Evolutionary conservation across 306 rosid species (phyloP).

Genomic region (Psophocarpus tetragonolobus): DNA sequence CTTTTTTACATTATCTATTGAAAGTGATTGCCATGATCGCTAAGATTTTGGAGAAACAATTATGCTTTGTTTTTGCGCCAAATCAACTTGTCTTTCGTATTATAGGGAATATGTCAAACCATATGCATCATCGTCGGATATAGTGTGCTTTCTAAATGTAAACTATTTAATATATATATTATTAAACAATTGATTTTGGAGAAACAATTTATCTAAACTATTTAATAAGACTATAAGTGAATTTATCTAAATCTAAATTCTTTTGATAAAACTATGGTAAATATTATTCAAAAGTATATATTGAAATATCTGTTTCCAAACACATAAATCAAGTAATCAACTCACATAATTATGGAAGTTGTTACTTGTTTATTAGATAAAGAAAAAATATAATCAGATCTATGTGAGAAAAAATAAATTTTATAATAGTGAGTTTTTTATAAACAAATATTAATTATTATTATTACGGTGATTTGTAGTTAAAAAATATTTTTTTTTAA

Average conservation of each 20-base stretch:
- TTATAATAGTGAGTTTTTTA: too few relatives aligned
- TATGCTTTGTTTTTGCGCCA: constrained; percentile 17
- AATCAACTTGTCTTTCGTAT: constrained; percentile 21
- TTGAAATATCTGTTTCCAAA: not conserved
- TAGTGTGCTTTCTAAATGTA: not conserved
- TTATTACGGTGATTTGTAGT: too few relatives aligned
- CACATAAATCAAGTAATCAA: too few relatives aligned
- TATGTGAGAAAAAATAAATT: too few relatives aligned
- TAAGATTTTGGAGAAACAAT: not conserved
- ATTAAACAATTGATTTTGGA: too few relatives aligned
- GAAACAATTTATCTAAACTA: too few relatives aligned
- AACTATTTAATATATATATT: not conserved
- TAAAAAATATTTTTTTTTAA: too few relatives aligned
- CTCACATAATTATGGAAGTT: too few relatives aligned
- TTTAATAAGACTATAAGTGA: not conserved
- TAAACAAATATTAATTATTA: too few relatives aligned
- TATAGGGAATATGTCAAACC: not conserved
- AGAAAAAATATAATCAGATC: too few relatives aligned
- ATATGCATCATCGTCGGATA: not conserved
- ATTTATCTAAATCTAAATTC: not conserved
- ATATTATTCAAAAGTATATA: not conserved
- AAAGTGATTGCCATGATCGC: not conserved
- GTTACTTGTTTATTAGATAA: too few relatives aligned
- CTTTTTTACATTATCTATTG: not conserved
- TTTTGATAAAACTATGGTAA: not conserved